Conservation (phyloP, 768 basidiomycete species). For the Trametes elegans region DNA sequence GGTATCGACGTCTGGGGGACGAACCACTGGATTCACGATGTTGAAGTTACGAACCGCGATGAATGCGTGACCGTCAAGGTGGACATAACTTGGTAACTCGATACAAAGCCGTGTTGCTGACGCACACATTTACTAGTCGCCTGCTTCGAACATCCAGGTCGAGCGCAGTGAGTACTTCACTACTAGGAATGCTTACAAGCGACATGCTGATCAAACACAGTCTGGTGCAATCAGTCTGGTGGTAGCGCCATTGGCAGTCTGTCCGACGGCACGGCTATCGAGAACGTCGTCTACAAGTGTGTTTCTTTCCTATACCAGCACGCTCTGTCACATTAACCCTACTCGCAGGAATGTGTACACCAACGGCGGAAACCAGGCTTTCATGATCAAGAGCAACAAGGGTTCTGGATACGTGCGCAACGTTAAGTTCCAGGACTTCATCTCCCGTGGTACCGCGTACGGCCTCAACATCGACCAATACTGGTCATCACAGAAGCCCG, state of each 20-base stretch:
- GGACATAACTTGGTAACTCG: too few species aligned
- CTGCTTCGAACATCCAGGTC: slow-evolving; percentile 29
- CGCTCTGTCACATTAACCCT: too few species aligned
- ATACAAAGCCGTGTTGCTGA: not conserved
- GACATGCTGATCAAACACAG: not conserved
- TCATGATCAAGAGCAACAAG: slow-evolving; percentile 31
- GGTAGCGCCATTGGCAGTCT: slow-evolving; percentile 32
- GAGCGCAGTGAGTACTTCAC: slow-evolving; percentile 25
- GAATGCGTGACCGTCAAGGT: slow-evolving; percentile 34
- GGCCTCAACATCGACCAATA: slow-evolving; percentile 30
- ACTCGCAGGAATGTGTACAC: slow-evolving; percentile 25
- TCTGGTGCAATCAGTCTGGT: slow-evolving; percentile 34
- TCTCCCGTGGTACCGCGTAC: slow-evolving; percentile 29
- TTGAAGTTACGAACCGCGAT: slow-evolving; percentile 33
- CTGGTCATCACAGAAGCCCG: slow-evolving; percentile 26
- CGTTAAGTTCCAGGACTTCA: slow-evolving; percentile 30
- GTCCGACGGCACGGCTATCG: slow-evolving; percentile 26
- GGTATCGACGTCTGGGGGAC: slow-evolving; percentile 31
- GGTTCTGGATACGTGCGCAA: slow-evolving; percentile 28
- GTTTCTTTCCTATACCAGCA: not conserved
- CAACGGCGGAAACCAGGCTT: slow-evolving; percentile 31
- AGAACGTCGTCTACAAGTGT: slow-evolving; percentile 25
- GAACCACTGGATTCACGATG: slow-evolving; percentile 34
- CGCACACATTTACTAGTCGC: slow-evolving; percentile 1
- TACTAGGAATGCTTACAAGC: not conserved